phyloP scores from a whole-genome alignment of 1,284 basidiomycete species.

The Anthracocystis setariae region DNA sequence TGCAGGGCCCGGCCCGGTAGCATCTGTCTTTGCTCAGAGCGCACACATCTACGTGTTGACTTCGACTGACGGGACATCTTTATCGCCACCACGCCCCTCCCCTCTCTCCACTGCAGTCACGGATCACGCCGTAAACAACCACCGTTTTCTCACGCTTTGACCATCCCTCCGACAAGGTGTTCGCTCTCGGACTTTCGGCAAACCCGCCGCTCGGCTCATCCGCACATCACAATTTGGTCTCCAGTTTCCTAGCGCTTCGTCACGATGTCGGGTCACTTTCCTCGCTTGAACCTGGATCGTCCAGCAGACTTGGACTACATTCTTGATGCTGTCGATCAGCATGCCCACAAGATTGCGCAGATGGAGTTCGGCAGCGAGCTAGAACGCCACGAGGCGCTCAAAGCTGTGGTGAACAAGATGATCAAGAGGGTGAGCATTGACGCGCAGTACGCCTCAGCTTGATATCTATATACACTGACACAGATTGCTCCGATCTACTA shows the following conservation, averaged over 20 bases:
- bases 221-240: too few relatives aligned
- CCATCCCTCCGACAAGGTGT: neutral
- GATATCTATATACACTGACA: neutral
- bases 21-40: too few relatives aligned
- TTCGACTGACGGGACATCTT: too few relatives aligned
- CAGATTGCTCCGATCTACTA: neutral
- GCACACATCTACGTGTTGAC: too few relatives aligned
- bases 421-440: constrained; percentile 24
- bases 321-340: constrained; percentile 22
- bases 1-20: too few relatives aligned
- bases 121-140: too few relatives aligned
- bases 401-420: constrained; percentile 31
- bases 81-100: too few relatives aligned
- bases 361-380: constrained; percentile 50
- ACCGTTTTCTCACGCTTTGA: neutral
- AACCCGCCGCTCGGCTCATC: too few relatives aligned
- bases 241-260: neutral
- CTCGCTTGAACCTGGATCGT: constrained; percentile 32
- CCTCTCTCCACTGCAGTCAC: too few relatives aligned
- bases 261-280: constrained; percentile 44
- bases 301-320: constrained; percentile 44
- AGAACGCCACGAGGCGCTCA: constrained; percentile 36
- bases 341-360: constrained; percentile 43
- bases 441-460: neutral
- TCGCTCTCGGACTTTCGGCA: neutral